Conservation (phyloP, 352 stramenopile genomes). For the Phytophthora cactorum region DNA sequence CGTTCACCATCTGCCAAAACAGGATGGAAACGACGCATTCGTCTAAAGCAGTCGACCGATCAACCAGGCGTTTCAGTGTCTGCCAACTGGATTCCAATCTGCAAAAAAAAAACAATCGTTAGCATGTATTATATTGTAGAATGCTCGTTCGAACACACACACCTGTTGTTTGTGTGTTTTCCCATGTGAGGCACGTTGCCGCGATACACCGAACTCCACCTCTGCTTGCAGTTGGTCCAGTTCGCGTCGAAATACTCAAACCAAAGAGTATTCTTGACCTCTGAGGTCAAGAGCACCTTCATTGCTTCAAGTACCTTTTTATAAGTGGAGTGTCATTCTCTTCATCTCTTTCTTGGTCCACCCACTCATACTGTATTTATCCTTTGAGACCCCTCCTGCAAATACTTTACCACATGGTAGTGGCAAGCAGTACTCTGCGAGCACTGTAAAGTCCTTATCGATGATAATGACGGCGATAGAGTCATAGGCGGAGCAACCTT, state of each 20-base stretch:
- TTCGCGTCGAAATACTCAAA: neutral
- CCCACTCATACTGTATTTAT: no score
- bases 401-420: neutral
- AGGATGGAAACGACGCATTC: conserved; percentile 10
- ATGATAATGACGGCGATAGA: no score
- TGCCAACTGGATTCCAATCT: conserved; percentile 14
- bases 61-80: conserved; percentile 2
- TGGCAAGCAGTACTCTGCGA: neutral
- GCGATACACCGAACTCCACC: neutral
- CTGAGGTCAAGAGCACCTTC: neutral
- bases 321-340: neutral
- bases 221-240: neutral
- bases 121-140: neutral
- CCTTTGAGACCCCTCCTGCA: no score
- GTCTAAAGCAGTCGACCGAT: neutral
- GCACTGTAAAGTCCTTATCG: no score
- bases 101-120: neutral
- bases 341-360: no score
- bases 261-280: neutral
- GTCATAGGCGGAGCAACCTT: no score
- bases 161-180: neutral
- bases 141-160: neutral
- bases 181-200: neutral
- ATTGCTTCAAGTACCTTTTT: neutral
- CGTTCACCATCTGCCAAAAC: conserved; percentile 11